Percentiles rank a stretch among this genome's conserved stretches.
Evolutionary conservation across 345 rosid species (phyloP).

Genomic region (Salix suchowensis): DNA sequence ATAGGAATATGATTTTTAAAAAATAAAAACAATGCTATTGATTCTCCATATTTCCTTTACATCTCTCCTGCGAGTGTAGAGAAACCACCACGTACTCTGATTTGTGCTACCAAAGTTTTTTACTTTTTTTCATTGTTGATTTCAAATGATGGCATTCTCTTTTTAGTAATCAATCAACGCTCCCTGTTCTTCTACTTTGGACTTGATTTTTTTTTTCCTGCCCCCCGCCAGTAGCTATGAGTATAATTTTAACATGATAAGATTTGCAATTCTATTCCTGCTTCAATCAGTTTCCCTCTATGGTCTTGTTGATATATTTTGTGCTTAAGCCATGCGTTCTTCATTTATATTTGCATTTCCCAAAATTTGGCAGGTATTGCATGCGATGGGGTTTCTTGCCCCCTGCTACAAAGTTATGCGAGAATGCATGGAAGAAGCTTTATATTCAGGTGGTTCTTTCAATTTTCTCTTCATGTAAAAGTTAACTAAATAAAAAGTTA

Average conservation of each 20-base stretch:
- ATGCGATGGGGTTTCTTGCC: conserved; percentile 81
- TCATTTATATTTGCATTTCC: background rate
- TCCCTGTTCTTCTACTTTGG: background rate
- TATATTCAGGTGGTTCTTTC: conserved; percentile 60
- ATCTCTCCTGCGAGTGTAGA: background rate
- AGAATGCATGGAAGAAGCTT: conserved; percentile 88
- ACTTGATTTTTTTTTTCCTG: too few relatives aligned
- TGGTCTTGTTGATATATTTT: background rate
- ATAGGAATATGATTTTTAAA: too few relatives aligned
- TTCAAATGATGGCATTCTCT: background rate
- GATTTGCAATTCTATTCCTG: background rate
- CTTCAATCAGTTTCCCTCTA: background rate
- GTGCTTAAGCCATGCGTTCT: too few relatives aligned
- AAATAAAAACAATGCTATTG: too few relatives aligned
- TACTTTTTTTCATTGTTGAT: background rate
- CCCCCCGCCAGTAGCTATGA: too few relatives aligned
- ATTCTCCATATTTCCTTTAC: background rate
- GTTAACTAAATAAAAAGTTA: too few relatives aligned
- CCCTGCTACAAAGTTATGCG: conserved; percentile 52
- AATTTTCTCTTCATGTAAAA: background rate
- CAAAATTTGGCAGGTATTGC: conserved; percentile 46
- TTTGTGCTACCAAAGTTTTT: background rate
- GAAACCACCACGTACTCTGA: too few relatives aligned
- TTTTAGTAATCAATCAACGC: background rate
- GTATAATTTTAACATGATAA: too few relatives aligned